Evolutionary conservation across 225 moss, liverwort and hornwort genomes (phyloP), one percentile per base, ranked within the genome.

Genomic region (Sphagnum tenellum): DNA sequence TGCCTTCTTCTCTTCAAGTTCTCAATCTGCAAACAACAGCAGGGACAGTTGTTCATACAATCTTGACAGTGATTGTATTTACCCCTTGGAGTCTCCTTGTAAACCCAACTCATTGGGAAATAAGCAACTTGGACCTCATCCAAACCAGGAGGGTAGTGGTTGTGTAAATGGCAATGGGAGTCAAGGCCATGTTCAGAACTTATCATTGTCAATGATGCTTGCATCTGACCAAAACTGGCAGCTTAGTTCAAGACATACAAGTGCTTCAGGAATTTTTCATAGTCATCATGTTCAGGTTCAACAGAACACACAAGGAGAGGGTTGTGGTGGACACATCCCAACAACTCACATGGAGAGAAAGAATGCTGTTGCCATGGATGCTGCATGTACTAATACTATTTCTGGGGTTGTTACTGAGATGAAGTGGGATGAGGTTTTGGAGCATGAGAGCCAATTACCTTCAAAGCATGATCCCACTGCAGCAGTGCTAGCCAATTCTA

Each of bases 181-280:
- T 57, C 80, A 82, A 45, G 84, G 82, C 29, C 29, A 29, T 29
- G 29, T 29, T 29, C 29, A 29, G 29, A 29, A 29, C 29, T 29
- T 29, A 29, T 29, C 29, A 29, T 29, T 29, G 61, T 72, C 73
- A 50, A 69, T 66, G 60, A 77, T 79, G 14, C 81, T 80, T 44
- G 11, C 10, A 46, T 78, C 82, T 3, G 87, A 89, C 52, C 85
- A 87, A 82, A 88, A 87, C 54, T 82, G 89, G 68, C 84, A 79
- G 70, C 82, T 76, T 12, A 81, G 75, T 46, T 73, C 77, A 53
- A 65, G 69, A 57, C 89, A 89, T 12, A 62, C 69, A 57, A 60
- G 59, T 67, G 81, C 75, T 29, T 29, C 29, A 29, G 29, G 29
- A 29, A 29, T 29, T 29, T 29, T 1, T 29, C 29, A 0, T 29